Base-by-base conservation (phyloP, 164 flowering plant species). In the Chimonanthus praecox region DNA sequence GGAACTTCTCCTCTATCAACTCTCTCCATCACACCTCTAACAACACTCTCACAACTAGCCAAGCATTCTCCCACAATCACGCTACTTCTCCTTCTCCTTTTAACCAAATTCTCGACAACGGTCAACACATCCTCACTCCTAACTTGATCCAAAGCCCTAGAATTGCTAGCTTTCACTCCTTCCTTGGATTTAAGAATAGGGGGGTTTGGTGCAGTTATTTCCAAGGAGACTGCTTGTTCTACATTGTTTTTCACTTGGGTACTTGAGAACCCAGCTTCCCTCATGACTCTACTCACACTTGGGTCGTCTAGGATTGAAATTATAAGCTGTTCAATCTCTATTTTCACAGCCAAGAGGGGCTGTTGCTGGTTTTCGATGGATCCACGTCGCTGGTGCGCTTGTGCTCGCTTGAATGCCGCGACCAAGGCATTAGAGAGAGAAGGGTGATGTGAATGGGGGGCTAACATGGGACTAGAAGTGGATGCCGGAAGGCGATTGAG, bases 331-430 rank as follows among this genome's bases (percentile, higher is more conserved):
- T 92, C 96, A 4, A 91, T 72, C 88, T 95, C 99, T n/a, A 95
- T 89, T 73, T 95, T 95, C n/a, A 89, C 91, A 16, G 97, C 94
- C 15, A 93, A 71, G 20, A 93, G 83, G 0, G 98, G 94, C 47
- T 93, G 97, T 71, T 92, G 97, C 78, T 92, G 96, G 82, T 79
- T 89, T 66, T 93, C 99, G 48, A 89, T 81, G 3, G 97, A 89
- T 10, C 98, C 99, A 1, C 99, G 94, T 4, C 99, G 83, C 66
- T 96, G 98, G 82, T 94, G 98, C 72, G 99, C 99, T 51, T 94
- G 98, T 0, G 98, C 98, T 1, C 99, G 86, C 84, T 96, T 96
- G 82, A 94, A 92, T 72, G 99, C 99, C 0, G 99, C 98, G n/a
- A 94, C 88, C 18, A 96, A 76, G 64, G 99, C 98, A 70, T 96